Conservation (phyloP, 1,284 basidiomycete species). For the Apiotrichum akiyoshidainum region DNA sequence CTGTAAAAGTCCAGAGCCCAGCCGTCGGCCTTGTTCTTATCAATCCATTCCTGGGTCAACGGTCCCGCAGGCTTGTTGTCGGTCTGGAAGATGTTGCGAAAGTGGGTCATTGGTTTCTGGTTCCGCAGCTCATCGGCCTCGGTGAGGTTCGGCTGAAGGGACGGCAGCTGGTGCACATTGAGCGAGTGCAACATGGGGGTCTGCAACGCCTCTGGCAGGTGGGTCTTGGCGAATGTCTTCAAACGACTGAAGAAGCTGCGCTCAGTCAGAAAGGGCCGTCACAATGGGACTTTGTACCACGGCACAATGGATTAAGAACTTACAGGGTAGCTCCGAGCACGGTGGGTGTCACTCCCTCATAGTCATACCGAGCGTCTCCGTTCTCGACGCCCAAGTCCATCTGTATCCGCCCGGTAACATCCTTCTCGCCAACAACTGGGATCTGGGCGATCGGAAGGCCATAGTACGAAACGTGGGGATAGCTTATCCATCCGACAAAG, state of each 20-base stretch:
- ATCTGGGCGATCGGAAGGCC: background rate
- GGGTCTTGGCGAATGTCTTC: background rate
- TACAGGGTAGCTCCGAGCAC: background rate
- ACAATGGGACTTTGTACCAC: no score
- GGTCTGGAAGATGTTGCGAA: slow-evolving; percentile 42
- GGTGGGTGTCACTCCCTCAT: background rate
- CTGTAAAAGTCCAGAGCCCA: slow-evolving; percentile 45
- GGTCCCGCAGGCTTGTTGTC: slow-evolving; percentile 31
- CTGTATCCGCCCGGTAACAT: slow-evolving; percentile 1
- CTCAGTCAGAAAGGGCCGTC: no score
- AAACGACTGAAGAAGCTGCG: background rate
- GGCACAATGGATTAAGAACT: no score
- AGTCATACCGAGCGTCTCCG: background rate
- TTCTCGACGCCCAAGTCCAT: background rate
- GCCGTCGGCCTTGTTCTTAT: slow-evolving; percentile 32
- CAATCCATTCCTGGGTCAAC: slow-evolving; percentile 25
- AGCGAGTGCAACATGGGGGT: background rate
- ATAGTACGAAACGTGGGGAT: no score
- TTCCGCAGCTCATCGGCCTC: background rate
- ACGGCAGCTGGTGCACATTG: background rate
- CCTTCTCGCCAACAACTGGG: background rate
- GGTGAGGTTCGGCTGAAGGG: background rate
- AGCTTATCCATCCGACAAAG: no score
- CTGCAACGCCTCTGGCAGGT: background rate
- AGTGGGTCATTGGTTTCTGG: slow-evolving; percentile 27